Evolutionary conservation across 2,329 filamentous ascomycete species (phyloP).

Genomic region (Ceratocystis albifundus): DNA sequence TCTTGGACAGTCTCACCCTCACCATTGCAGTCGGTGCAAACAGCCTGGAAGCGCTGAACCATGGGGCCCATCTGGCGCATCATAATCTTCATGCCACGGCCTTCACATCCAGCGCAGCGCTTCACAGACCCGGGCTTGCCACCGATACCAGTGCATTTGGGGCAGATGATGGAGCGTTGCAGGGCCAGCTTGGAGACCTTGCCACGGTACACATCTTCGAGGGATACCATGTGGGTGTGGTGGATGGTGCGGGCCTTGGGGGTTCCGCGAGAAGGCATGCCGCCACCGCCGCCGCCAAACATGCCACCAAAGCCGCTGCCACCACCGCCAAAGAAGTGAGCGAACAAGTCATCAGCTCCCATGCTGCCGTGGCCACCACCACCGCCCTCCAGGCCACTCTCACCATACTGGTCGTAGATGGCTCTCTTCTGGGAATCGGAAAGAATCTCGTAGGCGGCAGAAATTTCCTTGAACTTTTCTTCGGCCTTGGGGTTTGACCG

Average conservation of each 20-base stretch:
- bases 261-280: constrained; percentile 69
- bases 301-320: constrained; percentile 48
- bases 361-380: constrained; percentile 71
- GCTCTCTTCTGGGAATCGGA: constrained; percentile 84
- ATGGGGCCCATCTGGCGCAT: constrained; percentile 99
- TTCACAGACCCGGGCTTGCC: constrained; percentile 98
- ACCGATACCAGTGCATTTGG: constrained; percentile 84
- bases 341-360: constrained; percentile 91
- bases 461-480: constrained; percentile 97
- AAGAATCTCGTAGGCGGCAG: constrained; percentile 88
- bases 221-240: constrained; percentile 94
- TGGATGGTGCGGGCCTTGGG: constrained; percentile 88
- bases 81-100: constrained; percentile 98
- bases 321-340: constrained; percentile 84
- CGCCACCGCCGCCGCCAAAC: constrained; percentile 70
- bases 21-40: constrained; percentile 95
- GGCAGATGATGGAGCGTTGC: constrained; percentile 94
- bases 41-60: constrained; percentile 99
- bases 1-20: constrained; percentile 95
- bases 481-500: constrained; percentile 82
- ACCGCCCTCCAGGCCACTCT: constrained; percentile 68
- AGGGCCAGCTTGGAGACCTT: constrained; percentile 96
- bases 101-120: constrained; percentile 81
- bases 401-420: constrained; percentile 94
- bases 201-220: constrained; percentile 95